Evolutionary conservation across 2,329 filamentous ascomycete genomes (phyloP), one percentile per base, ranked within the genome.

Genomic region (Mycosphaerella arachidis): DNA sequence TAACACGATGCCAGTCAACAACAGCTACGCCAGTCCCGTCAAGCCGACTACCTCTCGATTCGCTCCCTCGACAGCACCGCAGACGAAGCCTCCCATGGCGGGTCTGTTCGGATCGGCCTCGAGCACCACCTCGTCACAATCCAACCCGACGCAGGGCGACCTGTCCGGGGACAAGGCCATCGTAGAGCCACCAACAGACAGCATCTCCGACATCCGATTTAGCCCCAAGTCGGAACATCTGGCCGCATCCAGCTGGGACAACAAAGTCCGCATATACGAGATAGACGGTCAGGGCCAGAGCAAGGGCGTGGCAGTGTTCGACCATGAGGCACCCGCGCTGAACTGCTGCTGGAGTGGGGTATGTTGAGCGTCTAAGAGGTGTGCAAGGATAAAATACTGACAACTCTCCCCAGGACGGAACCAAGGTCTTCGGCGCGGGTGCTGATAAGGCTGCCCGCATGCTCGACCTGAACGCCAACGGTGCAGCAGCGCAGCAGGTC

Each of bases 191-290:
- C 94, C 94, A 24, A 87, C 91, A 67, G 94, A 99, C 77, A 90
- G 89, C 75, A 89, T 97, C 71, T 92, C 92, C 37, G 91, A 92
- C 72, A 82, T 99, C 61, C 81, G 86, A 53, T 99, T 97, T 79
- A 92, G 89, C 13, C 86, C 88, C 1, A 81, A 81, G 56, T 83
- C 78, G 66, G 91, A 97, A 70, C 89, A 95, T 73, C 82, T 99
- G 18, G 92, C 93, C 27, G 90, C 97, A 37, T 81, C 91, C 52
- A 96, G 91, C 69, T 99, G 94, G 94, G 94, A 99, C 78, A 96
- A 95, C 80, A 96, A 96, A 75, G 91, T 97, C 64, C 89, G 92
- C 72, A 93, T 99, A 73, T 99, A 97, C 78, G 91, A 97, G 76
- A 91, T 97, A 73, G 86, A 88, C 66, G 78, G 77, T 58, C 86